Evolutionary conservation across 495 filamentous ascomycete genomes (phyloP).

Genomic region (Podospora tetraspora): DNA sequence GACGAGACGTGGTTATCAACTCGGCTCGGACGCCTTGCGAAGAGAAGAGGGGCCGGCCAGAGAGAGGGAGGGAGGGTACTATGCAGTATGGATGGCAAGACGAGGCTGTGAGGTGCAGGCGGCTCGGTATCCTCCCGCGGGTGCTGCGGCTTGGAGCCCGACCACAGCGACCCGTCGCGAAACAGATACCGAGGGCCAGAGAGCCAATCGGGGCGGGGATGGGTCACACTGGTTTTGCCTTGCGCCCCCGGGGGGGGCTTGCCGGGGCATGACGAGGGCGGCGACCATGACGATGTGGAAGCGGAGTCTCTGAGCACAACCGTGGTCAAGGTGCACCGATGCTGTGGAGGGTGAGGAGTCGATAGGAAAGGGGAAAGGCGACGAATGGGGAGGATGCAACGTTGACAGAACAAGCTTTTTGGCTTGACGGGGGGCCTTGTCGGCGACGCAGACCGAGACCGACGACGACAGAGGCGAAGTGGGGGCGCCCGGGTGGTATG

Average conservation of each 20-base stretch:
- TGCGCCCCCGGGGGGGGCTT: not conserved
- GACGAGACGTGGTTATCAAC: not conserved
- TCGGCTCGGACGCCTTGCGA: not conserved
- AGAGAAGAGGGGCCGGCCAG: not conserved
- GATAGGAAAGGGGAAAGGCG: not conserved
- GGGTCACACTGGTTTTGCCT: not conserved
- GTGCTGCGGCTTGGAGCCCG: not conserved
- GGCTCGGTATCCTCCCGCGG: not conserved
- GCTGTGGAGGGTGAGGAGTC: not conserved
- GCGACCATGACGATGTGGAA: not conserved
- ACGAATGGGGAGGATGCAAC: not conserved
- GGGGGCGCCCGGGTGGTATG: not conserved
- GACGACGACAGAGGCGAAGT: not conserved
- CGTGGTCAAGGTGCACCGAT: not conserved
- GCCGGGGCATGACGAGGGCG: not conserved
- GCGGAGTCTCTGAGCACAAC: not conserved
- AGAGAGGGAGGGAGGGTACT: not conserved
- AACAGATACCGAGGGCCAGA: not conserved
- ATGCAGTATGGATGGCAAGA: not conserved
- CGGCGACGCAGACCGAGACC: not conserved
- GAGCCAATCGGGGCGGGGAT: not conserved
- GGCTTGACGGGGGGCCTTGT: not conserved
- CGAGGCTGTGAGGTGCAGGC: not conserved
- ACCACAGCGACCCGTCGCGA: not conserved
- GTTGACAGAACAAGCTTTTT: not conserved